phyloP scores from a whole-genome alignment of 2,329 filamentous ascomycete genomes.

The Dactylellina drechsleri region DNA sequence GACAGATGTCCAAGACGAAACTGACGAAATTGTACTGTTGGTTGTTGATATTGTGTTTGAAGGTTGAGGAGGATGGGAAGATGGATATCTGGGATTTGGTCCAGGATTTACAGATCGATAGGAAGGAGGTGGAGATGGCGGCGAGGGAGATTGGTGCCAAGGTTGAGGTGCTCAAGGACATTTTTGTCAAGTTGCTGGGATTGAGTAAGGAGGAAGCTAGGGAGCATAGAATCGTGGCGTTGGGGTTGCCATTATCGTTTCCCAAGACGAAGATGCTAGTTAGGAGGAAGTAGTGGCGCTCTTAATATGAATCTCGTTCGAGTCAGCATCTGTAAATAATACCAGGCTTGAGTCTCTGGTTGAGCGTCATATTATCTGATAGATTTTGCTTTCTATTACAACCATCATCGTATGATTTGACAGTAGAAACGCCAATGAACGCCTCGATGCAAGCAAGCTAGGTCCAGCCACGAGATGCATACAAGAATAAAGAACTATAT shows the following conservation, averaged over 20 bases:
- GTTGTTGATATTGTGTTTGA: slow-evolving; percentile 58
- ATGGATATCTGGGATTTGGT: slow-evolving; percentile 68
- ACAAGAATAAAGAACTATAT: slow-evolving; percentile 18
- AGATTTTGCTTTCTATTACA: slow-evolving; percentile 9
- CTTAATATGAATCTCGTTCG: background rate
- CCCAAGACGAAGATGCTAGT: slow-evolving; percentile 70
- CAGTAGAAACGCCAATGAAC: slow-evolving; percentile 23
- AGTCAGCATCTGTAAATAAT: background rate
- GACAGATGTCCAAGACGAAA: slow-evolving; percentile 43
- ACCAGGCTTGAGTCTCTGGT: background rate
- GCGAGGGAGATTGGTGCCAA: slow-evolving; percentile 80
- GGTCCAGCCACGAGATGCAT: background rate
- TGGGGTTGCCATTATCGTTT: slow-evolving; percentile 83
- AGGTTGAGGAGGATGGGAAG: slow-evolving; percentile 75
- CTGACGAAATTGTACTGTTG: slow-evolving; percentile 50
- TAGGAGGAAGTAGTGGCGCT: slow-evolving; percentile 45
- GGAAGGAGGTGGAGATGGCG: slow-evolving; percentile 74
- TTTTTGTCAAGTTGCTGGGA: slow-evolving; percentile 66
- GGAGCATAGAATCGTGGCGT: slow-evolving; percentile 73
- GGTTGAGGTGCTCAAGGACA: slow-evolving; percentile 65
- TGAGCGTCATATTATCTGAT: background rate
- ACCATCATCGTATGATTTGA: background rate
- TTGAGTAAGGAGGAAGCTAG: slow-evolving; percentile 71
- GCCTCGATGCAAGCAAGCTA: slow-evolving; percentile 19
- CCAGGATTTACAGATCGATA: slow-evolving; percentile 77